Percentiles rank a stretch among this genome's conserved stretches.
phyloP scores from a whole-genome alignment of 1,284 basidiomycete species.

The Ceratobasidium papillatum region DNA sequence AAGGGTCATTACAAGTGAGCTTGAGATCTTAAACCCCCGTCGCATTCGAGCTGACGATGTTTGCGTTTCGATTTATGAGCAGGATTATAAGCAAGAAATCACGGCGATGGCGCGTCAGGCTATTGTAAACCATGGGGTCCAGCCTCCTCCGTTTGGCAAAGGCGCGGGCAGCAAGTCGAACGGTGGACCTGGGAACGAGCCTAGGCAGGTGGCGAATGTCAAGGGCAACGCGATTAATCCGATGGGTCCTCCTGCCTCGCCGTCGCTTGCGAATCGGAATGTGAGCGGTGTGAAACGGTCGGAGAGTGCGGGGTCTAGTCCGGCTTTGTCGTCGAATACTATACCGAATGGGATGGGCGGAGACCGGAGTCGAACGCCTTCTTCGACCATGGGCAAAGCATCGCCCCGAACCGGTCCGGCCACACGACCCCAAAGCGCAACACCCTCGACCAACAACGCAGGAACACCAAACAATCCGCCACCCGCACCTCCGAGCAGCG shows the following conservation, averaged over 20 bases:
- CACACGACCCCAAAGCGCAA: constrained; percentile 24
- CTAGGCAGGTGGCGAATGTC: constrained; percentile 27
- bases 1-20: constrained; percentile 9
- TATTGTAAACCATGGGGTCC: constrained; percentile 20
- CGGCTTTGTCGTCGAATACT: constrained; percentile 21
- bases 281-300: constrained; percentile 30
- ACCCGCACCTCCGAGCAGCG: constrained; percentile 4
- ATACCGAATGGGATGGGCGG: constrained; percentile 25
- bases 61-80: constrained; percentile 5
- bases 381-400: not conserved
- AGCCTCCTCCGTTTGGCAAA: constrained; percentile 32
- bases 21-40: too few species aligned
- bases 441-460: not conserved
- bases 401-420: constrained; percentile 5
- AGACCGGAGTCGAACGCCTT: constrained; percentile 30
- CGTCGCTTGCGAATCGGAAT: constrained; percentile 11
- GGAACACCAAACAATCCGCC: not conserved
- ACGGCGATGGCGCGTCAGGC: not conserved
- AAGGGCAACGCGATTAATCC: not conserved
- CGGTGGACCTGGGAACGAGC: not conserved
- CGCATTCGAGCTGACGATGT: not conserved
- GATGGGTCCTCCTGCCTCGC: constrained; percentile 35
- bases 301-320: constrained; percentile 21
- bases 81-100: constrained; percentile 22
- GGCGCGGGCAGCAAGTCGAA: constrained; percentile 1